Base-by-base conservation (phyloP, 176 grass and related monocot genomes). In the Areca catechu region DNA sequence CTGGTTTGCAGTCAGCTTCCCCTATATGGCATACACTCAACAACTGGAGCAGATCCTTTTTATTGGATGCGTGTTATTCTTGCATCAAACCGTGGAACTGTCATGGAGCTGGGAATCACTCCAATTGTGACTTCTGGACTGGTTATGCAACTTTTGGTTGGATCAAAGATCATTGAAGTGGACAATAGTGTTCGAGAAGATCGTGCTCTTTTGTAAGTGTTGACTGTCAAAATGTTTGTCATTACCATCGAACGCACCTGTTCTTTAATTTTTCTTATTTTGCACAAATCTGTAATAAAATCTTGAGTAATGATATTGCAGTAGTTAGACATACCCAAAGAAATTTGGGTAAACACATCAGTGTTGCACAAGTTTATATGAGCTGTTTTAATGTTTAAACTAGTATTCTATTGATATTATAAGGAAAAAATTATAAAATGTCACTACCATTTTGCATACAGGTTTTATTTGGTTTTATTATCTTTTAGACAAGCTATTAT, bases 31-130 rank as follows among this genome's bases (percentile, higher is more conserved):
- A 84, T 89, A 57, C 86, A 89, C 24, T 89, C 86, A 16, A 84
- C 77, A 25, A 89, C 80, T 5, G 80, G 86, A 34, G 86, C 80
- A 17, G 86, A 89, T 67, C 86, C 86, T 65, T 84, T 89, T 67
- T 89, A 89, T 58, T 89, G 86, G 86, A 89, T 89, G 80, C 80
- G 86, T 78, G 86, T 84, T 67, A 89, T 89, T 64, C 86, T 89
- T 58, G 86, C 86, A 30, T 89, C 80, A 62, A 89, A 80, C 74
- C 73, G 80, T 77, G 86, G 86, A 63, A 89, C 80, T 30, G 85
- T 89, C 3, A 89, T 89, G 85, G 85, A 89, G 70, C 74, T 89
- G n/a, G 85, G 85, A 67, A 89, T 89, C 14, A 89, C 85, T 30
- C 85, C 85, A 56, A 89, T 84, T 48, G 85, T 89, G 7, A 89